Evolutionary conservation across 2,329 filamentous ascomycete genomes (phyloP), one percentile per base, ranked within the genome.

Genomic region (Emmonsiellopsis sp.): DNA sequence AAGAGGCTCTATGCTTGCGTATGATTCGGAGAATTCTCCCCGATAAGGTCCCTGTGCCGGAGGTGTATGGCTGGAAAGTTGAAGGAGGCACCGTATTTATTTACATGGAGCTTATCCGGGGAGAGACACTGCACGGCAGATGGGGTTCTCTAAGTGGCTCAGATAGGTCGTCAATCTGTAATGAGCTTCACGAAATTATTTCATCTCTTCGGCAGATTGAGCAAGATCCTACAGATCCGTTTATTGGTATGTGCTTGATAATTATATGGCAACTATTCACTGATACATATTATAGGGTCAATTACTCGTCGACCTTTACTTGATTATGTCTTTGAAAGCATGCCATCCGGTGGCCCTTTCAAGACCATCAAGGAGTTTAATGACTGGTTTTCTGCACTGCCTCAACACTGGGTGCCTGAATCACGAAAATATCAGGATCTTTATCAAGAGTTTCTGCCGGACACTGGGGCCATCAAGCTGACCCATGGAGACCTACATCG

Each of bases 21-120:
- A 57, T 58, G 51, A 42, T 67, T 26, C 55, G 55, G 48, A 48
- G 44, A 53, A 44, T 47, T 5, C 59, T 64, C 45, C 10, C 50
- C 7, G 13, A 38, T 38, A 45, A 58, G 7, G 57, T 70, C 32
- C 67, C 67, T 34, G 68, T 68, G 31, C 69, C 70, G 2, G 66
- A 72, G 53, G 55, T 70, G 16, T 71, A 66, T 59, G 67, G 68
- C 10, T 72, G 67, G 67, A 59, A 54, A 16, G 53, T 61, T 11
- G 55, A 63, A 16, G 57, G 60, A 0, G 52, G 51, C 20, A 51
- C 58, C 30, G 56, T 62, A 1, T 68, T 65, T 52, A 62, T 70
- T 38, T 68, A 69, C 51, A 69, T 67, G 65, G 61, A 69, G 51
- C 53, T 65, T 26, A 63, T 69, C 31, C 15, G 54, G 50, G 63